Evolutionary conservation across 768 basidiomycete species (phyloP).

Genomic region (Kwoniella sp.): DNA sequence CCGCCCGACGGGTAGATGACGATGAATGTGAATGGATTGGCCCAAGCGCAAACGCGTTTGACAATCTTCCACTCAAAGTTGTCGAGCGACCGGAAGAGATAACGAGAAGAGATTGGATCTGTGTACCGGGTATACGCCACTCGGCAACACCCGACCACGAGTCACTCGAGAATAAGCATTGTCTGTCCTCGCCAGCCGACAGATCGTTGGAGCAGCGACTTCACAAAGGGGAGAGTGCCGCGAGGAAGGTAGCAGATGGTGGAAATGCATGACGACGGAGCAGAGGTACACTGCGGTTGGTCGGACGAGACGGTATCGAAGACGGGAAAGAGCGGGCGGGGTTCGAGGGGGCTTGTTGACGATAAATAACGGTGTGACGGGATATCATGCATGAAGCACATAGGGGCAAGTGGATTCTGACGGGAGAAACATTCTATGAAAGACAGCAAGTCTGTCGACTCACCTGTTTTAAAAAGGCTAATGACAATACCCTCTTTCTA

Average conservation of each 20-base stretch:
- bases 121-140: neutral
- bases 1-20: neutral
- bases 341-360: neutral
- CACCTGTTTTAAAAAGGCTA: no score
- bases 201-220: no score
- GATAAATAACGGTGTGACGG: neutral
- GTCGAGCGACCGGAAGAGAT: neutral
- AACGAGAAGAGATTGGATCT: neutral
- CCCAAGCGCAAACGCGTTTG: neutral
- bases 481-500: no score
- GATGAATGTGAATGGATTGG: neutral
- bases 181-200: no score
- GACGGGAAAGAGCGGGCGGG: neutral
- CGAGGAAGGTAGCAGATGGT: no score
- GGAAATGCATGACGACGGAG: no score
- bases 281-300: no score
- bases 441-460: no score
- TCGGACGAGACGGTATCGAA: slow-evolving; percentile 1
- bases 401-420: no score
- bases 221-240: no score
- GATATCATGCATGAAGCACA: no score
- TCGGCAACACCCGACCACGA: neutral
- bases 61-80: neutral
- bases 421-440: no score
- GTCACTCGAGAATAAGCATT: neutral